Base-by-base conservation (phyloP, 2,329 filamentous ascomycete species). In the Beauveria bassiana region DNA sequence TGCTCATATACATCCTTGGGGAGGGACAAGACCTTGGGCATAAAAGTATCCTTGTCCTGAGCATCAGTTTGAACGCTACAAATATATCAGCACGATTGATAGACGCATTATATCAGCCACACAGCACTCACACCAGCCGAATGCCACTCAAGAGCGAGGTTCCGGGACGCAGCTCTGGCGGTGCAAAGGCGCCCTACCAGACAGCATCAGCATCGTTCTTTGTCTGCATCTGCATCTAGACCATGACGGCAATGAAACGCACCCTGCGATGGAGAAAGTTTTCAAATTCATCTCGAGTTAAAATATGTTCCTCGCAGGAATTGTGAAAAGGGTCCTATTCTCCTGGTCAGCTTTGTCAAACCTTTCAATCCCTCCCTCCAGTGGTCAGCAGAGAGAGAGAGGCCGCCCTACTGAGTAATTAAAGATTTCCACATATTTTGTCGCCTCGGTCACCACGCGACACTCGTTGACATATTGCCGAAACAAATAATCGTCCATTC, bases 401-500 rank as follows among this genome's bases (percentile, higher is more conserved):
- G 34, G 59, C 47, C 38, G 43, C 80, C 80, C 64, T 70, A 85
- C 83, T 68, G 82, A 80, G 66, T 84, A 86, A 65, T 85, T 86
- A 66, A 83, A 77, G 43, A 85, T 81, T 69, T 86, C 81, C 26
- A 86, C 65, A 68, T 83, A 86, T 65, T 74, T 78, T 20, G 82
- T 85, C 59, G 72, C 72, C 70, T 86, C 83, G 3, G 71, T 63
- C 53, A 85, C 79, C 38, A 75, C 73, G 24, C 72, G 75, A 68
- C 81, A 85, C 51, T 76, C 70, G 10, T 74, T 68, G 62, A 86
- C 75, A 67, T 79, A 77, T 38, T 71, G 66, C 64, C 74, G 73
- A 66, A 85, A 85, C 71, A 85, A 78, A 68, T 83, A 85, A 66
- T 85, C 80, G 69, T 86, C 83, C 83, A 86, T 58, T 14, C n/a